Evolutionary conservation across 371 early-diverging fungal species (phyloP).

Genomic region (Mortierella sp.): DNA sequence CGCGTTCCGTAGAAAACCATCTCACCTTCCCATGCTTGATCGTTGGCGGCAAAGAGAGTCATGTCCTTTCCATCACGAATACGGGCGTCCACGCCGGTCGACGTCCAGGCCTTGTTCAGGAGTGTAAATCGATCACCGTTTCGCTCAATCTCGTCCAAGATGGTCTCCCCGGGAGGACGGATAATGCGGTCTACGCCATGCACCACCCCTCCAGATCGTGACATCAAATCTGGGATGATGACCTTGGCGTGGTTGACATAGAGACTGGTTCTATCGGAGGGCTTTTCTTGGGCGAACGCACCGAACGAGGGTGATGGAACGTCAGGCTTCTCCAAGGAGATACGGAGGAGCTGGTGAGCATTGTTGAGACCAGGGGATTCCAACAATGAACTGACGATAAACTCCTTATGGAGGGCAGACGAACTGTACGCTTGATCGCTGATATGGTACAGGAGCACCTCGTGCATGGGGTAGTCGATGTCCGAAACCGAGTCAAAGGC

Average conservation of each 20-base stretch:
- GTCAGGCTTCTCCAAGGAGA: conserved; percentile 18
- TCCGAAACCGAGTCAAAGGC: conserved; percentile 44
- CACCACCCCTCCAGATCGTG: conserved; percentile 32
- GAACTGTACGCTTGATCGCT: conserved; percentile 19
- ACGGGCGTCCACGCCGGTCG: conserved; percentile 24
- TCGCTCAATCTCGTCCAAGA: conserved; percentile 32
- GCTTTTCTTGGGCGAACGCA: no score
- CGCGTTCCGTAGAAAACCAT: background rate
- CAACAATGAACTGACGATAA: conserved; percentile 21
- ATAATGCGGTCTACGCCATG: conserved; percentile 42
- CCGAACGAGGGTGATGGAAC: conserved; percentile 22
- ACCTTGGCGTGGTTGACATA: conserved; percentile 43
- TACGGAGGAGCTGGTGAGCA: conserved; percentile 33
- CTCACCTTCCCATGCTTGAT: conserved; percentile 42
- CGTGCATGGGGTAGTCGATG: conserved; percentile 27
- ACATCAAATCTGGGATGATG: conserved; percentile 14
- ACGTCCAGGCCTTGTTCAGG: conserved; percentile 28
- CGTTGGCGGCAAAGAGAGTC: conserved; percentile 40
- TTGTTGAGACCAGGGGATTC: conserved; percentile 36
- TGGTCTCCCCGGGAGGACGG: conserved; percentile 32
- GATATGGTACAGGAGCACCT: conserved; percentile 41
- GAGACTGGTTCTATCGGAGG: background rate
- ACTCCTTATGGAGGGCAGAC: conserved; percentile 7
- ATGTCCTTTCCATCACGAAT: conserved; percentile 36
- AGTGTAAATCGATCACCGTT: conserved; percentile 17